These are phyloP conservation scores for Leucogyrophana mollusca DNA, from an alignment of 768 basidiomycete species.

Conservation along the genomic window DNA sequence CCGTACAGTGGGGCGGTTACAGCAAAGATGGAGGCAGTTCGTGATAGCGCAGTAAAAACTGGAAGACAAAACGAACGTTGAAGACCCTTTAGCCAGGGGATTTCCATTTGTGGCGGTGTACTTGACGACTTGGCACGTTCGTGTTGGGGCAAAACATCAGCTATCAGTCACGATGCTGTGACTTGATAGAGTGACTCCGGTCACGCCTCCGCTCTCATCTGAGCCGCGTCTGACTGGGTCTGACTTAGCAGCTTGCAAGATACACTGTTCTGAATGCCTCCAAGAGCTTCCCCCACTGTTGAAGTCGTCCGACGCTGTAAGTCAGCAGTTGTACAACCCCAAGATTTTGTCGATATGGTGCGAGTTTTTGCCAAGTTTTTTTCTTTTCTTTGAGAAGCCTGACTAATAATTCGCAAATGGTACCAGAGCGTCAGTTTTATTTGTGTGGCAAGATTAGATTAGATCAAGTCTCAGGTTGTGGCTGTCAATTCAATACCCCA, in stretches of 20 bases:
- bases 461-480: too few relatives aligned
- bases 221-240: too few relatives aligned
- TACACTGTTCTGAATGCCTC: too few relatives aligned
- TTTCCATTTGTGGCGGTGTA: not conserved
- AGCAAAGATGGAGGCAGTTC: not conserved
- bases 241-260: too few relatives aligned
- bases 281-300: too few relatives aligned
- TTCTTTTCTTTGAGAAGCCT: not conserved
- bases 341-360: not conserved
- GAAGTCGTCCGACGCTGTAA: too few relatives aligned
- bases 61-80: not conserved
- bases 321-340: too few relatives aligned
- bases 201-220: not conserved
- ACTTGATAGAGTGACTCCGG: too few relatives aligned
- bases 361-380: conserved; percentile 3
- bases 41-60: not conserved
- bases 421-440: too few relatives aligned
- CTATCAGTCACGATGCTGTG: not conserved
- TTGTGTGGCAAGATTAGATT: too few relatives aligned
- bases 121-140: not conserved
- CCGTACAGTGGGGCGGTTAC: conserved; percentile 3
- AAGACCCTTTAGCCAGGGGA: not conserved
- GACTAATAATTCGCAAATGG: too few relatives aligned
- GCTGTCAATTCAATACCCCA: too few relatives aligned
- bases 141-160: not conserved